Evolutionary conservation across 1,284 basidiomycete species (phyloP).

Genomic region (Sanghuangporus sanghuang): DNA sequence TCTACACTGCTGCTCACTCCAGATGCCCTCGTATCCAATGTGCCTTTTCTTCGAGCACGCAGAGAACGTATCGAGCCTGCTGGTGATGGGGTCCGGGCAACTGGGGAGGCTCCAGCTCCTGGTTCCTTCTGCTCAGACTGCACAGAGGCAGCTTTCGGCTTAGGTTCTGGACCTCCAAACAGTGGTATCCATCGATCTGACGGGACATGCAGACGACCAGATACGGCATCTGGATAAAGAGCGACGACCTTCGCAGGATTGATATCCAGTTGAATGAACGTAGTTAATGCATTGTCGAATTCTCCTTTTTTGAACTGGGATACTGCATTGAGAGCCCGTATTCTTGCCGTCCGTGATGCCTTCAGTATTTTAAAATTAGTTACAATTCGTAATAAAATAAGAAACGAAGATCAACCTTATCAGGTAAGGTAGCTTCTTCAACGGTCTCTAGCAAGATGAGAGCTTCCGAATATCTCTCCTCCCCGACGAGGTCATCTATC

Average conservation of each 20-base stretch:
- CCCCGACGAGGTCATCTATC: conserved; percentile 77
- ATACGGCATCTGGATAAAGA: conserved; percentile 77
- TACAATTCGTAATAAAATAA: background rate
- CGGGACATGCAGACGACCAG: conserved; percentile 73
- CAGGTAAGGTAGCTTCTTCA: conserved; percentile 55
- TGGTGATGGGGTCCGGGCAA: conserved; percentile 24
- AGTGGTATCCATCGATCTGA: conserved; percentile 76
- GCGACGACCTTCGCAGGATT: conserved; percentile 94
- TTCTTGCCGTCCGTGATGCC: conserved; percentile 49
- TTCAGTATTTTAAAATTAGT: conserved; percentile 24
- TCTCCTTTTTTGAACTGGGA: conserved; percentile 65
- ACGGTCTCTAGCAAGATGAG: conserved; percentile 75
- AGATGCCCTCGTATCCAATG: conserved; percentile 1
- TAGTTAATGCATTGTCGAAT: conserved; percentile 78
- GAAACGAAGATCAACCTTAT: conserved; percentile 47
- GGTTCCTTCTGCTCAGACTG: conserved; percentile 25
- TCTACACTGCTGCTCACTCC: conserved; percentile 17
- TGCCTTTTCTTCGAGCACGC: conserved; percentile 20
- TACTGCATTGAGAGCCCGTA: conserved; percentile 72
- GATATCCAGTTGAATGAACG: conserved; percentile 83
- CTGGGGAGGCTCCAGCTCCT: conserved; percentile 30
- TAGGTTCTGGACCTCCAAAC: conserved; percentile 70
- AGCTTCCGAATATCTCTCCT: conserved; percentile 75
- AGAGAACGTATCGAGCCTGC: conserved; percentile 39
- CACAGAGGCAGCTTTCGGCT: conserved; percentile 22